Evolutionary conservation across 2,329 filamentous ascomycete species (phyloP).

Genomic region (Zarea fungicola): DNA sequence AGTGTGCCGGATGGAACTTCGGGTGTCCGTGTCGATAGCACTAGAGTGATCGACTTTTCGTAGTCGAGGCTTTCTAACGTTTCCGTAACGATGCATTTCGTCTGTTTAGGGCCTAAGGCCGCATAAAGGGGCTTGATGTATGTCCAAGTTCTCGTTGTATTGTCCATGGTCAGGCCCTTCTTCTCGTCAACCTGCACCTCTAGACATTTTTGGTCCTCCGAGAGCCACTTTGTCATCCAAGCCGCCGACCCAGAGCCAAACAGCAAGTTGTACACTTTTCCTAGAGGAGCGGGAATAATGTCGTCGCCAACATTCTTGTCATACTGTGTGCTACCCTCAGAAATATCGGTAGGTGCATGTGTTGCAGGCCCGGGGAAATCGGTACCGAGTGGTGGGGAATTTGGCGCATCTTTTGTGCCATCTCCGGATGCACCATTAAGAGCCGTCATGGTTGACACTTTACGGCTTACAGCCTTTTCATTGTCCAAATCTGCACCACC

Average conservation of each 20-base stretch:
- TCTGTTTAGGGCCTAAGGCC: conserved; percentile 85
- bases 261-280: conserved; percentile 82
- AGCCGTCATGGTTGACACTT: conserved; percentile 56
- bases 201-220: conserved; percentile 79
- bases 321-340: conserved; percentile 72
- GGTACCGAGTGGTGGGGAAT: conserved; percentile 35
- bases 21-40: conserved; percentile 78
- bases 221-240: conserved; percentile 84
- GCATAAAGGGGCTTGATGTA: conserved; percentile 89
- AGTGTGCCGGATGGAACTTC: conserved; percentile 93
- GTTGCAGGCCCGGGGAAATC: conserved; percentile 83
- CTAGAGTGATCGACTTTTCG: conserved; percentile 81
- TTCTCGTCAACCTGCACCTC: conserved; percentile 88
- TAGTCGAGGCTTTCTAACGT: conserved; percentile 79
- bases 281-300: conserved; percentile 76
- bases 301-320: conserved; percentile 84
- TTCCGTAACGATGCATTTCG: conserved; percentile 87
- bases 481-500: conserved; percentile 40
- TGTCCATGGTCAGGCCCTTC: conserved; percentile 69
- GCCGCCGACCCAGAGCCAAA: conserved; percentile 75
- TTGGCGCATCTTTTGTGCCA: conserved; percentile 44
- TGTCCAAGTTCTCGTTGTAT: conserved; percentile 67
- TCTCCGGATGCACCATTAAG: conserved; percentile 42
- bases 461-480: conserved; percentile 61
- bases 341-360: conserved; percentile 81